These are phyloP conservation scores for Carex arenaria DNA, from an alignment of 202 grass and related monocot genomes.

Conservation along the genomic window DNA sequence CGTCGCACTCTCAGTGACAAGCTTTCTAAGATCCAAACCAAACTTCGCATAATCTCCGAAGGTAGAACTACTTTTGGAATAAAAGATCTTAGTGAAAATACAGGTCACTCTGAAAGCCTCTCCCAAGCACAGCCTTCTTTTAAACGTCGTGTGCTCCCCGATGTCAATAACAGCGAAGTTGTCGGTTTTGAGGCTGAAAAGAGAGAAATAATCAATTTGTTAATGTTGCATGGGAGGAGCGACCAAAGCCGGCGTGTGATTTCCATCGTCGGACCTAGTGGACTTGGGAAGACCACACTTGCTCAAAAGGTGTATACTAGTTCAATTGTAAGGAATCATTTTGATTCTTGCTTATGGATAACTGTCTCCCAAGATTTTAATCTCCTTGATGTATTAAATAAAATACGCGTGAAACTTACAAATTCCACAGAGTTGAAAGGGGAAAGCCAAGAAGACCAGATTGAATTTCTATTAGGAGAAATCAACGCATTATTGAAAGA, in stretches of 20 bases:
- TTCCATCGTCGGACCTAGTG: neutral
- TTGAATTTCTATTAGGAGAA: neutral
- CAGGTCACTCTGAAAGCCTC: neutral
- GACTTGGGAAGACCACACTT: neutral
- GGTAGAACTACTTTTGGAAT: constrained; percentile 6
- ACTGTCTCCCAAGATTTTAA: neutral
- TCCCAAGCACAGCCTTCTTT: neutral
- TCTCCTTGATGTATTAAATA: neutral
- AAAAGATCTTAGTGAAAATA: neutral
- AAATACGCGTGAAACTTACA: constrained; percentile 28
- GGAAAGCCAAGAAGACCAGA: neutral
- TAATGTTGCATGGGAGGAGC: neutral
- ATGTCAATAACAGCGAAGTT: neutral
- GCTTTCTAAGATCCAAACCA: neutral
- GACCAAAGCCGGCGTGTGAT: neutral
- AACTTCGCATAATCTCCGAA: neutral
- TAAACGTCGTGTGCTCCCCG: neutral
- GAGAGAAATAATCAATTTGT: neutral
- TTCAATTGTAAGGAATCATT: neutral
- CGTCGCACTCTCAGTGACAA: neutral
- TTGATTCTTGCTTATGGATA: neutral
- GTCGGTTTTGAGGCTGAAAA: neutral
- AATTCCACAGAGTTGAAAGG: neutral
- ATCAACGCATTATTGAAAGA: constrained; percentile 29
- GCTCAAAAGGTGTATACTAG: neutral